These are phyloP conservation scores for Penicillium verhagenii DNA, from an alignment of 495 filamentous ascomycete genomes.

Conservation along the genomic window DNA sequence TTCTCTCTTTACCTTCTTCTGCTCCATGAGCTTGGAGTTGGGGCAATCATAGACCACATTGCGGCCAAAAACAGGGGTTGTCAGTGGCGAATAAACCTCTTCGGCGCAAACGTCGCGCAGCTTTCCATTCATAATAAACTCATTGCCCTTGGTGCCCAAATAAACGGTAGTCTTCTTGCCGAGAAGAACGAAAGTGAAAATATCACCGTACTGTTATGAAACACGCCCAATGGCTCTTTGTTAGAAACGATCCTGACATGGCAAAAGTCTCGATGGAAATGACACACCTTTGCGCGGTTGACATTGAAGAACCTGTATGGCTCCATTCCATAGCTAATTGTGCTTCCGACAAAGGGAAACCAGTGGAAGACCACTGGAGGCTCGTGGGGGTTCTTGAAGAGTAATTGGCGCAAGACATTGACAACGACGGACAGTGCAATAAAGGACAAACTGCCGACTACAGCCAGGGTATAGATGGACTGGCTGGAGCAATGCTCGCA, in stretches of 20 bases:
- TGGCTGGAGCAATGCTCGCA: slow-evolving; percentile 42
- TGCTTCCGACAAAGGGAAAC: slow-evolving; percentile 62
- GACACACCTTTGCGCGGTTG: slow-evolving; percentile 51
- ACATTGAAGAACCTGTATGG: slow-evolving; percentile 61
- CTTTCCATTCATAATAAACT: slow-evolving; percentile 64
- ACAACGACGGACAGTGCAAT: slow-evolving; percentile 40
- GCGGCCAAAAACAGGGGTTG: slow-evolving; percentile 61
- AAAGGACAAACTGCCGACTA: slow-evolving; percentile 29
- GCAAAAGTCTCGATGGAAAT: background rate
- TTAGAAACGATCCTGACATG: slow-evolving; percentile 13
- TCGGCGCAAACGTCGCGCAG: slow-evolving; percentile 62
- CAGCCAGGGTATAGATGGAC: slow-evolving; percentile 32
- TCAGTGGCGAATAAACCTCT: slow-evolving; percentile 61
- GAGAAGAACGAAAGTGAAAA: slow-evolving; percentile 64
- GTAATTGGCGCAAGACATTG: slow-evolving; percentile 69
- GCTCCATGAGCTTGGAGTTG: slow-evolving; percentile 66
- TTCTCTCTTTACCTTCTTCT: slow-evolving; percentile 55
- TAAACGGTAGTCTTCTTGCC: slow-evolving; percentile 63
- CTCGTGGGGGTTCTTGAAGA: slow-evolving; percentile 64
- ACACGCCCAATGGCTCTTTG: background rate
- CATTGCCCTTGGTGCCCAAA: slow-evolving; percentile 60
- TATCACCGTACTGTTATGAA: slow-evolving; percentile 56
- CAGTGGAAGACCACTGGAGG: slow-evolving; percentile 66
- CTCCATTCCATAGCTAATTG: slow-evolving; percentile 64
- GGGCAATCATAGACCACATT: slow-evolving; percentile 67